These are phyloP conservation scores for Trichoderma sp. DNA, from an alignment of 2,329 filamentous ascomycete species.

Conservation along the genomic window DNA sequence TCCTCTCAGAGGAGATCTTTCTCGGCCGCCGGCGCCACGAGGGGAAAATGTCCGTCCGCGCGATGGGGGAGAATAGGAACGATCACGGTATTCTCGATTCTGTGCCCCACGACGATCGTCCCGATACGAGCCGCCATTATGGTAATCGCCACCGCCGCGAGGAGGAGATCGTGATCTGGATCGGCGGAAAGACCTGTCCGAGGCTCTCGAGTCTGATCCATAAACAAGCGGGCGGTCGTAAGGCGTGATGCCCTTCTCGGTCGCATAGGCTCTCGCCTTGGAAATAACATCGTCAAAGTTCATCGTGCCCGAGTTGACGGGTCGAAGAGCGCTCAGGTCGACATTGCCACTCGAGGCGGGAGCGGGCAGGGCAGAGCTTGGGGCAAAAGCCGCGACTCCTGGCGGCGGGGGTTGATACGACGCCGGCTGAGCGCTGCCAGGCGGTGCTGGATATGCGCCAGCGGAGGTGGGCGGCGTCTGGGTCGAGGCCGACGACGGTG, in stretches of 20 bases:
- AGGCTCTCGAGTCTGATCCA: conserved; percentile 34
- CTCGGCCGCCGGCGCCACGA: conserved; percentile 49
- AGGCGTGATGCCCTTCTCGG: conserved; percentile 68
- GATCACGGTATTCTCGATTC: conserved; percentile 51
- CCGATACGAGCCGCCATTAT: conserved; percentile 73
- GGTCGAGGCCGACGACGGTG: conserved; percentile 40
- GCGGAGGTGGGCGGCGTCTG: conserved; percentile 41
- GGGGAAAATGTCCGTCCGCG: conserved; percentile 60
- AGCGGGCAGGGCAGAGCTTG: conserved; percentile 51
- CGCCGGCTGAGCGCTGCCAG: conserved; percentile 34
- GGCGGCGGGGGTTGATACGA: conserved; percentile 39
- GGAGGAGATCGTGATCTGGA: conserved; percentile 73
- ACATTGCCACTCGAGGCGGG: conserved; percentile 72
- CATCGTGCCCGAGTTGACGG: conserved; percentile 74
- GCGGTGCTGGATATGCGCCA: conserved; percentile 40
- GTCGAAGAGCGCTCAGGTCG: conserved; percentile 76
- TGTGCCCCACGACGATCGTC: conserved; percentile 73
- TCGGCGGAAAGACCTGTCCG: conserved; percentile 54
- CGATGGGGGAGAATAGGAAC: conserved; percentile 67
- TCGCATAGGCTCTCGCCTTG: conserved; percentile 77
- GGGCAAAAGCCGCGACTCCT: conserved; percentile 37
- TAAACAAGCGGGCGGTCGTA: conserved; percentile 57
- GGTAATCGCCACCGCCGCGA: conserved; percentile 52
- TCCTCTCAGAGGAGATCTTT: conserved; percentile 56
- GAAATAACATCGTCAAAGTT: conserved; percentile 82